phyloP scores from a whole-genome alignment of 2,329 filamentous ascomycete genomes.

The Talaromyces sp. region DNA sequence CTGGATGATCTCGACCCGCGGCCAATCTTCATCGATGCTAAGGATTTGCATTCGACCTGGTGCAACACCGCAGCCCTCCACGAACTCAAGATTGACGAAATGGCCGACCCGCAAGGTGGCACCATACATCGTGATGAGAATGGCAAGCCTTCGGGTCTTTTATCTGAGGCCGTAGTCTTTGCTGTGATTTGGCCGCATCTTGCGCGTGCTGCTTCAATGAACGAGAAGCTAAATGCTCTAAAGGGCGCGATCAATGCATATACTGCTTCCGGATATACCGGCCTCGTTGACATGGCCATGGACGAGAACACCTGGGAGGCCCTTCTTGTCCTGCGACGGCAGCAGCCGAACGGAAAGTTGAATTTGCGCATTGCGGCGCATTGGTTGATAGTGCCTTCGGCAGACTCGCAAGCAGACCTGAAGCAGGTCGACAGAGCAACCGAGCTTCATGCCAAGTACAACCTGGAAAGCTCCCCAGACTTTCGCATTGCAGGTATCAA shows the following conservation, averaged over 20 bases:
- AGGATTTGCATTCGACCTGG: slow-evolving; percentile 52
- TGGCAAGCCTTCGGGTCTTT: slow-evolving; percentile 44
- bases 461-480: slow-evolving; percentile 37
- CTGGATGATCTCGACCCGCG: slow-evolving; percentile 48
- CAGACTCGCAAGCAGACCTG: slow-evolving; percentile 38
- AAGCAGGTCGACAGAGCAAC: slow-evolving; percentile 46
- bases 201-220: slow-evolving; percentile 39
- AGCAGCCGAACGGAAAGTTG: slow-evolving; percentile 28
- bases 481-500: slow-evolving; percentile 49
- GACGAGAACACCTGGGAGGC: slow-evolving; percentile 49
- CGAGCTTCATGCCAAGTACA: slow-evolving; percentile 40
- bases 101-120: slow-evolving; percentile 45
- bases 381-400: slow-evolving; percentile 47
- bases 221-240: slow-evolving; percentile 43
- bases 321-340: slow-evolving; percentile 38
- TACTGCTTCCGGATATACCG: slow-evolving; percentile 46
- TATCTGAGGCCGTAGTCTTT: slow-evolving; percentile 47
- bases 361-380: slow-evolving; percentile 47
- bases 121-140: slow-evolving; percentile 44
- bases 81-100: slow-evolving; percentile 43
- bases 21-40: slow-evolving; percentile 49
- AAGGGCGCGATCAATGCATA: slow-evolving; percentile 43
- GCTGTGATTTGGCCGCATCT: slow-evolving; percentile 48
- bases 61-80: slow-evolving; percentile 47
- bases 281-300: slow-evolving; percentile 52